Percentiles rank a stretch among this genome's conserved stretches.
phyloP scores from a whole-genome alignment of 2,329 filamentous ascomycete genomes.

The Aspergillaceae sp. region DNA sequence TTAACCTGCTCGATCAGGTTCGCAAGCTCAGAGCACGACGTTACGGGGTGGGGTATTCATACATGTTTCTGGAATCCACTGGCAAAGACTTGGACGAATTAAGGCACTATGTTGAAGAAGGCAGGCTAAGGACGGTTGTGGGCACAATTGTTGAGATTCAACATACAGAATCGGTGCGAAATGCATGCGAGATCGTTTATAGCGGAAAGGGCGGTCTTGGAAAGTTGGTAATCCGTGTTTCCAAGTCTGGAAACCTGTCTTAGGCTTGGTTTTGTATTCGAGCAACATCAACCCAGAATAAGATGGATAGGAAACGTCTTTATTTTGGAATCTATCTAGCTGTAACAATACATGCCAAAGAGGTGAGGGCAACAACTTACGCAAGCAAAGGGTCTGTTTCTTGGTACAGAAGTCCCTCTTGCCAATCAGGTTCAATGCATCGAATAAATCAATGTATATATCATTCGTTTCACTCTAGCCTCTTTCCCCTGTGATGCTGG shows the following conservation, averaged over 20 bases:
- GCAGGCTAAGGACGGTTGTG: constrained; percentile 38
- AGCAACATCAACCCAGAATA: not conserved
- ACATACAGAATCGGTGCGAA: constrained; percentile 38
- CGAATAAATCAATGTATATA: not conserved
- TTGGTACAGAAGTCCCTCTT: not conserved
- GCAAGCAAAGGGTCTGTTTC: not conserved
- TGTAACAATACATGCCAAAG: not conserved
- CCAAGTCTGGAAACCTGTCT: not conserved
- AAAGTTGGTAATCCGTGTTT: constrained; percentile 29
- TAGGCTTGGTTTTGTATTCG: not conserved
- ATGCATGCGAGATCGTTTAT: constrained; percentile 34
- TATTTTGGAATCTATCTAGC: not conserved
- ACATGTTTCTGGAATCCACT: constrained; percentile 37
- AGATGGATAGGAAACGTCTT: not conserved
- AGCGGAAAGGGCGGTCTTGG: constrained; percentile 39
- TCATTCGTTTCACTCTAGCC: not conserved
- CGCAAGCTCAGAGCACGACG: constrained; percentile 39
- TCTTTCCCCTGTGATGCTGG: not conserved
- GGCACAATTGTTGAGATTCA: constrained; percentile 35
- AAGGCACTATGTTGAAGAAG: constrained; percentile 34
- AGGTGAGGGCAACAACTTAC: not conserved
- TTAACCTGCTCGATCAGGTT: constrained; percentile 28
- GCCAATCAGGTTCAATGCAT: not conserved
- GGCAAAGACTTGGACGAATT: constrained; percentile 38
- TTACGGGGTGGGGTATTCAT: constrained; percentile 38